phyloP scores from a whole-genome alignment of 1,139 yeast species.

The Saccharomyces hybrid region DNA sequence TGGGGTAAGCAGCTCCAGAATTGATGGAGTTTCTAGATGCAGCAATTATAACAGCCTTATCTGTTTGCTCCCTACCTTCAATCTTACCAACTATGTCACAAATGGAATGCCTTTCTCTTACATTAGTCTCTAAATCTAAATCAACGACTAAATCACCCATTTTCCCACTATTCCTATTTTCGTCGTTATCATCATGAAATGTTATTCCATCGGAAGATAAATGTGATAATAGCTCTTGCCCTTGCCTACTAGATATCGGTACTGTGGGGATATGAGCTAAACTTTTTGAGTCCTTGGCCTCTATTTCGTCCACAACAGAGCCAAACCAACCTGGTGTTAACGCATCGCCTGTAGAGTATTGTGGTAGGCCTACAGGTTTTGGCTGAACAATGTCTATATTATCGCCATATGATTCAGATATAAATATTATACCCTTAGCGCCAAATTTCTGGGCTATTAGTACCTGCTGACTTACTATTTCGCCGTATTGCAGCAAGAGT shows the following conservation, averaged over 20 bases:
- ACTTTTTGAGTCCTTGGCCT: conserved; percentile 35
- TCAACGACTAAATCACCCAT: conserved; percentile 32
- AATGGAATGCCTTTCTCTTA: conserved; percentile 55
- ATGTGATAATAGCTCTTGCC: conserved; percentile 41
- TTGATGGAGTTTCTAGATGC: conserved; percentile 78
- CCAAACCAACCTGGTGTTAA: conserved; percentile 73
- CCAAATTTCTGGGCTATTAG: conserved; percentile 45
- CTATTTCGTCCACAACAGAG: conserved; percentile 23
- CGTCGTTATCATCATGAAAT: conserved; percentile 32
- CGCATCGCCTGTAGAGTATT: conserved; percentile 70
- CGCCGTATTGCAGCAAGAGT: conserved; percentile 56
- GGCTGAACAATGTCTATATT: conserved; percentile 47
- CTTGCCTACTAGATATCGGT: conserved; percentile 72
- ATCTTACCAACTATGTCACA: conserved; percentile 79
- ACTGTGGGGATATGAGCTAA: conserved; percentile 60
- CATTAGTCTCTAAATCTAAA: conserved; percentile 41
- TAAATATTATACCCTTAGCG: conserved; percentile 48
- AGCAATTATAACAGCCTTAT: conserved; percentile 69
- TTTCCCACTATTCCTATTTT: conserved; percentile 26
- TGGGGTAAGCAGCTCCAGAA: conserved; percentile 65
- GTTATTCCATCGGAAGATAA: conserved; percentile 34
- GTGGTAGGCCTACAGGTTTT: conserved; percentile 57
- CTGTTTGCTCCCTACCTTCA: conserved; percentile 72
- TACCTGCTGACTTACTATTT: conserved; percentile 47
- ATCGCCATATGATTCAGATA: conserved; percentile 25